These are phyloP conservation scores for Brassica incana DNA, from an alignment of 345 rosid species.

Conservation along the genomic window DNA sequence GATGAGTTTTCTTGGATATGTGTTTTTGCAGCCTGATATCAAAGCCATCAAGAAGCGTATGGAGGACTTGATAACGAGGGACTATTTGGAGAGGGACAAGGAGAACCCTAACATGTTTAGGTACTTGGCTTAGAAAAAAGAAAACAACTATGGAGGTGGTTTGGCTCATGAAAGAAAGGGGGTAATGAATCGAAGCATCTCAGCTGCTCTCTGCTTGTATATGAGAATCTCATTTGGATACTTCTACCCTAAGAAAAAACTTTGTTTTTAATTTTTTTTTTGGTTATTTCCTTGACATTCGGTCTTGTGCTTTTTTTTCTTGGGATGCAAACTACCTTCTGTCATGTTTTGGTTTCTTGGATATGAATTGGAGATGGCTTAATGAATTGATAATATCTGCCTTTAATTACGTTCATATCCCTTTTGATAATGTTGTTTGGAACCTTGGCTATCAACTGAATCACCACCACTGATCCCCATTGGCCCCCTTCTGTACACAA, in stretches of 20 bases:
- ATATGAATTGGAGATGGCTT: constrained; percentile 27
- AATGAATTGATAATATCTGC: constrained; percentile 23
- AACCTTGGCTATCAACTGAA: too few relatives aligned
- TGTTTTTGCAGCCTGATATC: constrained; percentile 68
- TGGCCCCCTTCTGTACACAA: too few relatives aligned
- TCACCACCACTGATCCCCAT: too few relatives aligned
- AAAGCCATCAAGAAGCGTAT: neutral
- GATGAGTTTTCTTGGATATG: neutral
- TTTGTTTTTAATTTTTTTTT: neutral
- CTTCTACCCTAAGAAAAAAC: neutral
- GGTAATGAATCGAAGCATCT: neutral
- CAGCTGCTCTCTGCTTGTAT: constrained; percentile 25
- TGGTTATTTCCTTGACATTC: neutral
- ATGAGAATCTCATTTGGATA: constrained; percentile 28
- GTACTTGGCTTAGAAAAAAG: neutral
- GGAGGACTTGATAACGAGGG: neutral
- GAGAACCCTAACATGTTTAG: neutral
- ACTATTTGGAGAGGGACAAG: neutral
- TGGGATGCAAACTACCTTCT: constrained; percentile 29
- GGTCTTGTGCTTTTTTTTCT: constrained; percentile 4
- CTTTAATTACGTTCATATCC: neutral
- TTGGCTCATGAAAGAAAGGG: neutral
- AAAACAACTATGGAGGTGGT: constrained; percentile 14
- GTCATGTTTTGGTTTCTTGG: constrained; percentile 19
- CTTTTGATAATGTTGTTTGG: neutral